Base-by-base conservation (phyloP, 441 rosid genomes). In the Pelargonium australe region DNA sequence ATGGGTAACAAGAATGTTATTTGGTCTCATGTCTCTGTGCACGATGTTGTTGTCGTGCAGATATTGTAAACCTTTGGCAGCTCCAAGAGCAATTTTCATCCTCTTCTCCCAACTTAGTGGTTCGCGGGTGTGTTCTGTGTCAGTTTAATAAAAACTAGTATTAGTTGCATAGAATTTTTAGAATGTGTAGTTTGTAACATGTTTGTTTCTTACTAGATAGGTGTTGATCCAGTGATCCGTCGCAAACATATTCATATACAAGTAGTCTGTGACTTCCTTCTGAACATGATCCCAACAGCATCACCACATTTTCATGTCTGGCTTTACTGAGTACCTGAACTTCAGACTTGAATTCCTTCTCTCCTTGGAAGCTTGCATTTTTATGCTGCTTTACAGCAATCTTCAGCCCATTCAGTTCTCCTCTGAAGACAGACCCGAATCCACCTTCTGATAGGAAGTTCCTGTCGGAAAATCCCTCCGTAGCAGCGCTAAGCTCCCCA, bases 11-110 rank as follows among this genome's bases (percentile, higher is more conserved):
- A 74, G 68, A 63, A 79, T 86, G 83, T 86, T 88, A 73, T 79
- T 84, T 57, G 91, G 86, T 64, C 91, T 74, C 85, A 84, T 77
- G 68, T 88, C 81, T 68, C 87, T 73, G 63, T 86, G 89, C 68
- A 85, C 70, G 76, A 80, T 80, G 75, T 66, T 80, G 69, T 81
- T 76, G 37, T 76, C 75, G 20, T 82, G 86, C 8, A 84, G 77
- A 67, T 79, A 77, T 47, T 67, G 60, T 66, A 85, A 73, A n/a
- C 83, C 86, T 75, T 68, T 80, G 10, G 85, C 71, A 23, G 80
- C 73, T 25, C 79, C 83, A 3, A 80, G 7, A 19, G 83, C 82
- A 70, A 79, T 75, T 58, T 73, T 79, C 74, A 77, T 71, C 72
- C 86, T 85, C 71, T 76, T 64, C 25, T 65, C 43, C 88, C 82